Evolutionary conservation across 331 rosid species (phyloP).

Genomic region (Phaseolus coccineus): DNA sequence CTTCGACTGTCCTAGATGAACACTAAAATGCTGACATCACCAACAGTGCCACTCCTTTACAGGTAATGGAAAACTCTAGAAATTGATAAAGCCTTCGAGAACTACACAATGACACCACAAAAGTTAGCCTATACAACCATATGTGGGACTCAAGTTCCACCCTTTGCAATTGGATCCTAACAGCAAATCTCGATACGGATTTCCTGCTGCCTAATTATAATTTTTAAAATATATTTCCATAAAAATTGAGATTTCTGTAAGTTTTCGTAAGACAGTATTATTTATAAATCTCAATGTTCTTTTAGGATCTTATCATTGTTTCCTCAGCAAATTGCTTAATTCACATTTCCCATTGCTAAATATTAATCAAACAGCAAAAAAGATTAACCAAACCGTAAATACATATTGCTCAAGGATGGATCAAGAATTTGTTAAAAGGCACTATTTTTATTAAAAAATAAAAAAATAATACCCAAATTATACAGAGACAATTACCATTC

Average conservation of each 20-base stretch:
- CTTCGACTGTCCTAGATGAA: neutral
- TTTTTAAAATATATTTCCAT: no score
- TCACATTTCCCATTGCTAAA: neutral
- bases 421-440: slow-evolving; percentile 15
- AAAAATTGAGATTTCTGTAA: no score
- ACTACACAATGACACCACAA: neutral
- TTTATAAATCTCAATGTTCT: neutral
- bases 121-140: neutral
- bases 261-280: neutral
- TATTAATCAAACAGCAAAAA: neutral
- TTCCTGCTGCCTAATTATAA: neutral
- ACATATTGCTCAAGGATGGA: slow-evolving; percentile 1
- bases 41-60: neutral
- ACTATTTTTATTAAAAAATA: neutral
- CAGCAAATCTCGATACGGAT: neutral
- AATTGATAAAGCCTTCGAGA: neutral
- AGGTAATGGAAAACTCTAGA: neutral
- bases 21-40: neutral
- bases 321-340: slow-evolving; percentile 21
- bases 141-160: neutral
- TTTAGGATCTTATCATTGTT: neutral
- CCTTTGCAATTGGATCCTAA: neutral
- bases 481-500: slow-evolving; percentile 13
- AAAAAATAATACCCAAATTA: neutral
- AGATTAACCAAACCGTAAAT: neutral